Conservation (phyloP, 2,329 filamentous ascomycete species). For the Colletotrichum sp. region DNA sequence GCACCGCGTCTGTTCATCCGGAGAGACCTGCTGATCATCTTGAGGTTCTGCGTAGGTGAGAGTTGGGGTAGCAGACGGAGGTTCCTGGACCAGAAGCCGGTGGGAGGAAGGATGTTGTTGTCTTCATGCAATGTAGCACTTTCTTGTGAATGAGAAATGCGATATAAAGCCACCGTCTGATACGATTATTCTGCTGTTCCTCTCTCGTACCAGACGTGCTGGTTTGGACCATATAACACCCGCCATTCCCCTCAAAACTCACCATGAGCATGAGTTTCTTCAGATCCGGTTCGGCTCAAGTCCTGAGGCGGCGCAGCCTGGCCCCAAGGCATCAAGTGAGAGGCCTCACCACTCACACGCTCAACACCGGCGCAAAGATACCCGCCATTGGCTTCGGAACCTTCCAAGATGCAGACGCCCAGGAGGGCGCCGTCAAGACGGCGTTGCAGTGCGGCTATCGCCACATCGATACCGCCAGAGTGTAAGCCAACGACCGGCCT, state of each 20-base stretch:
- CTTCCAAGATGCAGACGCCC: slow-evolving; percentile 32
- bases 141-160: neutral
- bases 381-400: slow-evolving; percentile 35
- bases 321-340: neutral
- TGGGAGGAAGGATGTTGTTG: neutral
- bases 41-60: neutral
- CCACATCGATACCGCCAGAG: slow-evolving; percentile 37
- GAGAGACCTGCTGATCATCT: neutral
- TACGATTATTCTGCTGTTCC: neutral
- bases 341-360: neutral
- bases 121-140: neutral
- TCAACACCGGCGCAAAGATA: slow-evolving; percentile 29
- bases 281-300: neutral
- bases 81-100: neutral
- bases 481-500: neutral
- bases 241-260: neutral
- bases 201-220: neutral
- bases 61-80: neutral
- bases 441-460: slow-evolving; percentile 36
- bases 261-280: neutral
- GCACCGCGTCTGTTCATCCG: neutral
- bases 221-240: neutral
- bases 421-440: slow-evolving; percentile 26
- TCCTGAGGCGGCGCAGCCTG: neutral
- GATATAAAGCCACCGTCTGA: neutral